phyloP scores from a whole-genome alignment of 108 stramenopile genomes.

The Seminavis robusta region DNA sequence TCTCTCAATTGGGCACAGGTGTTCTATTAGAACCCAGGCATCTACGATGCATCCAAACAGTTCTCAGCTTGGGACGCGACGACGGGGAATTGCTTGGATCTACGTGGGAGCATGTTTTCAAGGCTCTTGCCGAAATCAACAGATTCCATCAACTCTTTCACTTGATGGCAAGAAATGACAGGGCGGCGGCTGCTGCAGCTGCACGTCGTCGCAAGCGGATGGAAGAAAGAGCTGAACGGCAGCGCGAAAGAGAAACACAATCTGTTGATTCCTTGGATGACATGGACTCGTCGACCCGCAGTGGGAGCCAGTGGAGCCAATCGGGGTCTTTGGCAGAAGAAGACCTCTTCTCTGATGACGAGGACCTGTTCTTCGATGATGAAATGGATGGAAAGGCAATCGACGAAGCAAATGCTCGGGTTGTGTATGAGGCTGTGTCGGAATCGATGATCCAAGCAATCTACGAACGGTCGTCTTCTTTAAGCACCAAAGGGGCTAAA shows the following conservation, averaged over 20 bases:
- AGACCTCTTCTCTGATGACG: constrained; percentile 39
- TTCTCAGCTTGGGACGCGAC: constrained; percentile 79
- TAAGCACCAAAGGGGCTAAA: constrained; percentile 73
- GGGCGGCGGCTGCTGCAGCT: constrained; percentile 42
- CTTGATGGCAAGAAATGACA: constrained; percentile 71
- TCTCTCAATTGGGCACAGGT: constrained; percentile 85
- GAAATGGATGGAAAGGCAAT: constrained; percentile 81
- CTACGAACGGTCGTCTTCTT: constrained; percentile 72
- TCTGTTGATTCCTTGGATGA: constrained; percentile 16
- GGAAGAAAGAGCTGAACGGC: constrained; percentile 14
- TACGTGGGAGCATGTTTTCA: constrained; percentile 92
- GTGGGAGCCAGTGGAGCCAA: constrained; percentile 10
- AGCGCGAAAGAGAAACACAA: constrained; percentile 11
- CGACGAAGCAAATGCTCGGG: constrained; percentile 77
- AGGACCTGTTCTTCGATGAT: constrained; percentile 61
- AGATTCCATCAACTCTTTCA: constrained; percentile 83
- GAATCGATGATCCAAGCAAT: constrained; percentile 81
- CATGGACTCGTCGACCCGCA: constrained; percentile 17
- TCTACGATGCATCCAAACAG: constrained; percentile 82
- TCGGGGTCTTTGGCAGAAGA: constrained; percentile 32
- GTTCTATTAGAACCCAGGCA: constrained; percentile 82
- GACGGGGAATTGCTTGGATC: constrained; percentile 89
- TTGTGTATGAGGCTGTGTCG: constrained; percentile 74
- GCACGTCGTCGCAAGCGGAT: constrained; percentile 32
- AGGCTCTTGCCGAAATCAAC: constrained; percentile 87